A percentile compares a stretch with the other conserved stretches of the same genome.
These are phyloP conservation scores for Tolypocladium endophyticum DNA, from an alignment of 2,329 filamentous ascomycete species.

Conservation along the genomic window DNA sequence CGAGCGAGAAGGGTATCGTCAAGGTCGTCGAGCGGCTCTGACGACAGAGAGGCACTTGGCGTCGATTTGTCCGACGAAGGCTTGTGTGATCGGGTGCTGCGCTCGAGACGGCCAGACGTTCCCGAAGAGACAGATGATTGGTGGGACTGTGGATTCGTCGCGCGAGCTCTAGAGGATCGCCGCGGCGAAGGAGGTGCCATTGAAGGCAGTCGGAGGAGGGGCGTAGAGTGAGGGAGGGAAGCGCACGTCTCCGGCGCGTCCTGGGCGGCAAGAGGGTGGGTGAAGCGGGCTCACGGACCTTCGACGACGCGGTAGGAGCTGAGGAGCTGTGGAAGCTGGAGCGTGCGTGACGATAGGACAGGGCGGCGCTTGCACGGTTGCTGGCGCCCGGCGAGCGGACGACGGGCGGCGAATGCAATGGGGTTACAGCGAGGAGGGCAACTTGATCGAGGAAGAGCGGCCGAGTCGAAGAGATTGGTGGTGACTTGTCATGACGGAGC, in stretches of 20 bases:
- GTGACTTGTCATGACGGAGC: slow-evolving; percentile 9
- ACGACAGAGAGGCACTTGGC: slow-evolving; percentile 62
- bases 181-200: slow-evolving; percentile 62
- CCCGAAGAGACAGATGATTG: slow-evolving; percentile 74
- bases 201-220: slow-evolving; percentile 20
- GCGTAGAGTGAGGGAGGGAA: slow-evolving; percentile 13
- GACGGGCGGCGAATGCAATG: slow-evolving; percentile 4
- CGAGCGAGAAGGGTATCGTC: slow-evolving; percentile 65
- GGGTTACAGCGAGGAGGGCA: slow-evolving; percentile 4
- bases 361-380: slow-evolving; percentile 7
- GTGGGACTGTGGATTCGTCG: slow-evolving; percentile 63
- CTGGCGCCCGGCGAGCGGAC: slow-evolving; percentile 1
- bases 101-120: slow-evolving; percentile 65
- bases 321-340: neutral
- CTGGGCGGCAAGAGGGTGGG: neutral
- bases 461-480: slow-evolving; percentile 1
- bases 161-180: slow-evolving; percentile 84
- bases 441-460: slow-evolving; percentile 2
- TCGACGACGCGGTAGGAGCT: neutral
- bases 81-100: slow-evolving; percentile 63
- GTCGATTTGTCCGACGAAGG: slow-evolving; percentile 66
- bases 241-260: neutral
- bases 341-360: slow-evolving; percentile 16
- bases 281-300: neutral
- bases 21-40: slow-evolving; percentile 55